These are phyloP conservation scores for Arctium lappa DNA, from an alignment of 129 eudicot species.

Conservation along the genomic window DNA sequence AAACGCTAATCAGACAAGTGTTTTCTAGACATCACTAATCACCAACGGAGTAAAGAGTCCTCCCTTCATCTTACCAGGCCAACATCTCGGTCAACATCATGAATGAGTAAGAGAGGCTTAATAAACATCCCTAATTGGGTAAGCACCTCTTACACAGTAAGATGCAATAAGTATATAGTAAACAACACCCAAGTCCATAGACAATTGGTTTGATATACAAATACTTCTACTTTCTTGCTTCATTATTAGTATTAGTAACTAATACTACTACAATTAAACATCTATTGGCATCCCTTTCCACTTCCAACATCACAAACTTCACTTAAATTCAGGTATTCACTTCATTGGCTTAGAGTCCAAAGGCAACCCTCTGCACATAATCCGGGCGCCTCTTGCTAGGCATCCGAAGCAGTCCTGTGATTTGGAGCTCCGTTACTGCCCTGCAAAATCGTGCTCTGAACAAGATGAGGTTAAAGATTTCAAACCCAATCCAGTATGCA, in stretches of 20 bases:
- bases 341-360: slow-evolving; percentile 49
- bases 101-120: not conserved
- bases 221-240: not conserved
- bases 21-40: no score
- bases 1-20: no score
- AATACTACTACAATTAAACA: not conserved
- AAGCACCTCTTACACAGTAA: no score
- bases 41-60: no score
- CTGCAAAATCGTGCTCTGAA: slow-evolving; percentile 87
- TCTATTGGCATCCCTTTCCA: not conserved
- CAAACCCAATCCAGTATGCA: not conserved
- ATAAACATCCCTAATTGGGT: not conserved
- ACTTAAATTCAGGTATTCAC: not conserved
- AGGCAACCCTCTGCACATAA: slow-evolving; percentile 88
- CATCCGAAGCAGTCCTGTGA: slow-evolving; percentile 84
- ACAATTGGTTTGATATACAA: not conserved
- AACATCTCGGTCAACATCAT: not conserved
- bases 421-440: slow-evolving; percentile 86
- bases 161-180: not conserved
- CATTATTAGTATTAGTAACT: not conserved
- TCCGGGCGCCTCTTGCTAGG: slow-evolving; percentile 96
- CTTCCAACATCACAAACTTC: not conserved
- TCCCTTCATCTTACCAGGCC: not conserved
- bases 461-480: slow-evolving; percentile 37
- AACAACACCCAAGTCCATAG: not conserved